A percentile compares a stretch with the other conserved stretches of the same genome.
Evolutionary conservation across 2,329 filamentous ascomycete species (phyloP).

Genomic region (Blastomyces emzantsi): DNA sequence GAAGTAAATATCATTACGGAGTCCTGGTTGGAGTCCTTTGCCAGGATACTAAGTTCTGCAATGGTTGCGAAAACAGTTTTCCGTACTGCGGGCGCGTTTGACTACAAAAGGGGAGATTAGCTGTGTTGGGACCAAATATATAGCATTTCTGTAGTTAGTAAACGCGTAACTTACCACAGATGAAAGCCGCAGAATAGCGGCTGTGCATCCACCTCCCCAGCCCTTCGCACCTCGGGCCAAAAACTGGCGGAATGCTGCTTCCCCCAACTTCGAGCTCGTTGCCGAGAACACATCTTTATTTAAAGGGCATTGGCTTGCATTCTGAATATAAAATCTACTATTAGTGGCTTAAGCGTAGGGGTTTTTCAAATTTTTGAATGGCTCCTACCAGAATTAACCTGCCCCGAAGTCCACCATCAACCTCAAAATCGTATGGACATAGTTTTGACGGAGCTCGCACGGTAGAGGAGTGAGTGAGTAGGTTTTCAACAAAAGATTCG

Average conservation of each 20-base stretch:
- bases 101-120: slow-evolving; percentile 32
- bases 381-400: background rate
- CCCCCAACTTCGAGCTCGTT: background rate
- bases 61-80: slow-evolving; percentile 15
- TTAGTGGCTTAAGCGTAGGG: background rate
- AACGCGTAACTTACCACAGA: slow-evolving; percentile 29
- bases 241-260: slow-evolving; percentile 3
- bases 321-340: background rate
- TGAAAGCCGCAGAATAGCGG: slow-evolving; percentile 20
- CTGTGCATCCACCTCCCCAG: slow-evolving; percentile 4
- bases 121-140: slow-evolving; percentile 29
- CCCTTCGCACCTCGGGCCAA: slow-evolving; percentile 12
- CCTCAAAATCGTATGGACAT: slow-evolving; percentile 3
- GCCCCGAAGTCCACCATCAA: slow-evolving; percentile 5
- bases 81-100: slow-evolving; percentile 2
- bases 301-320: slow-evolving; percentile 16
- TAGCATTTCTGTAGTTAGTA: background rate
- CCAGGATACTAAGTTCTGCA: slow-evolving; percentile 41
- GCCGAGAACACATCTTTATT: slow-evolving; percentile 23
- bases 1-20: slow-evolving; percentile 50
- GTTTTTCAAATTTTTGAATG: background rate
- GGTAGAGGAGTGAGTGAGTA: background rate
- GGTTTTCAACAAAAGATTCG: slow-evolving; percentile 3
- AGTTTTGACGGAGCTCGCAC: background rate
- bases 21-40: slow-evolving; percentile 46